A percentile compares a stretch with the other conserved stretches of the same genome.
Evolutionary conservation across 208 protist genomes (phyloP).

Genomic region (Strigomonas culicis): DNA sequence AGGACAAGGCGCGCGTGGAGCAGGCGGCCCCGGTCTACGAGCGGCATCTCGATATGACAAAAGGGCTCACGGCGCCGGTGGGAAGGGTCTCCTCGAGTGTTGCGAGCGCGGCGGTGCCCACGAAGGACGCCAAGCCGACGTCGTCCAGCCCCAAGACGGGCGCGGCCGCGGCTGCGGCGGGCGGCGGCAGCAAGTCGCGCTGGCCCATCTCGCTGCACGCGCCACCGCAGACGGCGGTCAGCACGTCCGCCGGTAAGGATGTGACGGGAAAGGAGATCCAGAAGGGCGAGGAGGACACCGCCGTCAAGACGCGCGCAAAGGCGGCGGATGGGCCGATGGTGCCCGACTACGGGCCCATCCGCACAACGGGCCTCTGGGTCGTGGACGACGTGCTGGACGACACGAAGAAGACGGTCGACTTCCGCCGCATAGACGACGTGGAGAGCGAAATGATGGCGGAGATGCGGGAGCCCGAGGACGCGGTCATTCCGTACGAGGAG

Average conservation of each 20-base stretch:
- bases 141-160: too few species aligned
- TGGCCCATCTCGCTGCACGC: conserved; percentile 2
- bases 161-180: too few species aligned
- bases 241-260: background rate
- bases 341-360: conserved; percentile 75
- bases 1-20: too few species aligned
- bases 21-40: too few species aligned
- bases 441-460: conserved; percentile 79
- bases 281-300: background rate
- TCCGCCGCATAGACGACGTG: conserved; percentile 83
- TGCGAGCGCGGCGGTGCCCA: too few species aligned
- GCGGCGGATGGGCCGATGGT: conserved; percentile 53
- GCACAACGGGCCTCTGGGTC: conserved; percentile 70
- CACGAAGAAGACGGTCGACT: conserved; percentile 69
- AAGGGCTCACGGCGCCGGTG: too few species aligned
- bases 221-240: background rate
- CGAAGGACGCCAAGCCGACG: too few species aligned
- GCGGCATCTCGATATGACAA: too few species aligned
- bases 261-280: background rate
- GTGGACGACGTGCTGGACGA: conserved; percentile 76
- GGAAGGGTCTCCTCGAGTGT: too few species aligned
- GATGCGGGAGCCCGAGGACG: conserved; percentile 50
- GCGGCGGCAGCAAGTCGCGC: too few species aligned
- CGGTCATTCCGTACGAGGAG: conserved; percentile 67
- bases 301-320: conserved; percentile 19